These are phyloP conservation scores for Ehretia macrophylla DNA, from an alignment of 257 asterid genomes.

Conservation along the genomic window DNA sequence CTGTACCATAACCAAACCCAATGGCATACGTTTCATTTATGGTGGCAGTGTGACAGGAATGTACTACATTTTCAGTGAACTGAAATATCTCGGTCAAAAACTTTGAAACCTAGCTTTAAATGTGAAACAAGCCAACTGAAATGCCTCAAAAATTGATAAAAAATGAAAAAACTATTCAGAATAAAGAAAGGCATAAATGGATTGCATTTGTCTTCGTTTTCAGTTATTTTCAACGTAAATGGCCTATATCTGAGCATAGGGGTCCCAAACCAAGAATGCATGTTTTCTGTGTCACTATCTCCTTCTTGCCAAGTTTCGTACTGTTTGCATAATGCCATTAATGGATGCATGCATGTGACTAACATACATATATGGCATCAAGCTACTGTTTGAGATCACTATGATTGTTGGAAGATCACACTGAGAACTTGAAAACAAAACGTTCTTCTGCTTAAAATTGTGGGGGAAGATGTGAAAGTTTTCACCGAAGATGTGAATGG, in stretches of 20 bases:
- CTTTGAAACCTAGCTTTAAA: conserved; percentile 22
- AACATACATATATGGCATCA: no score
- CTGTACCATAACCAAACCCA: conserved; percentile 22
- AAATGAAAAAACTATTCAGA: conserved; percentile 5
- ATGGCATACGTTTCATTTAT: conserved; percentile 45
- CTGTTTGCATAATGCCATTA: neutral
- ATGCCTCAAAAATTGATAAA: conserved; percentile 10
- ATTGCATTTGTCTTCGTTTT: conserved; percentile 17
- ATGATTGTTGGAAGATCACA: conserved; percentile 3
- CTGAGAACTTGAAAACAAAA: conserved; percentile 8
- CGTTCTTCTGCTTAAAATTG: no score
- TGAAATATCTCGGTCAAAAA: conserved; percentile 21
- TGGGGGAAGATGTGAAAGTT: no score
- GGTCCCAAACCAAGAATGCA: conserved; percentile 10
- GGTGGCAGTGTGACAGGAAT: conserved; percentile 34
- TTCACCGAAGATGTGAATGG: no score
- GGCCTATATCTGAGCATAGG: conserved; percentile 3
- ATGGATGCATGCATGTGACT: no score
- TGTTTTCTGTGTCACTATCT: conserved; percentile 3
- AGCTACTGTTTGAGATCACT: no score
- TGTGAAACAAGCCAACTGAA: conserved; percentile 10
- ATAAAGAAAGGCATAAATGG: conserved; percentile 7
- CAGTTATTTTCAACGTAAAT: conserved; percentile 10
- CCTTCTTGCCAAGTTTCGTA: neutral
- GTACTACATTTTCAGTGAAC: conserved; percentile 34